Percentiles rank a stretch among this genome's conserved stretches.
Conservation (phyloP, 805 yeast genomes). For the Kazachstania kunashirensis region DNA sequence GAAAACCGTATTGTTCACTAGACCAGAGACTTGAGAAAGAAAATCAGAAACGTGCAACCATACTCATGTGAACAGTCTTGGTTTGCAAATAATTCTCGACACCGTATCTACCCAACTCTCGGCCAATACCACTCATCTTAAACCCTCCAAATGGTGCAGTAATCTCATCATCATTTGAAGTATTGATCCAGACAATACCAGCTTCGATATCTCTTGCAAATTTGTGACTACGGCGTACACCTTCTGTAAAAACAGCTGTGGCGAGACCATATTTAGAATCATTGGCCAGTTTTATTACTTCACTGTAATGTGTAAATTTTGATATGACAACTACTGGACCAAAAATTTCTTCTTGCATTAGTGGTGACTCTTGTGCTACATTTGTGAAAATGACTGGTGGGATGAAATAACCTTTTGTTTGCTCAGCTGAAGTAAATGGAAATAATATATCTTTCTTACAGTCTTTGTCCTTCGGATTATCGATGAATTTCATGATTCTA, state of each 20-base stretch:
- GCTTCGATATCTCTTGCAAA: conserved; percentile 54
- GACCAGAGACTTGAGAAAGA: too few species aligned
- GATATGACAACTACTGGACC: conserved; percentile 36
- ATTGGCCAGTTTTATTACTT: conserved; percentile 34
- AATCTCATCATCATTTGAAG: conserved; percentile 53
- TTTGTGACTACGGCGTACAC: conserved; percentile 52
- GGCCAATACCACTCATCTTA: conserved; percentile 70
- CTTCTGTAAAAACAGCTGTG: conserved; percentile 53
- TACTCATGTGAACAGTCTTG: conserved; percentile 57
- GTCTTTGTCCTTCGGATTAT: conserved; percentile 27
- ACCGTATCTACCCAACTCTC: conserved; percentile 72
- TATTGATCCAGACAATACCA: conserved; percentile 63
- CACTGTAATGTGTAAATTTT: conserved; percentile 31
- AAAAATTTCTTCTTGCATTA: conserved; percentile 36
- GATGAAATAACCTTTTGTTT: conserved; percentile 28
- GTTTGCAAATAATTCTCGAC: conserved; percentile 60
- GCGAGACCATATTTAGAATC: conserved; percentile 35
- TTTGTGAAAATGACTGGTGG: conserved; percentile 36
- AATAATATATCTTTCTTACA: conserved; percentile 34
- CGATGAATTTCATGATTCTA: conserved; percentile 33
- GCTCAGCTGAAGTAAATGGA: conserved; percentile 9
- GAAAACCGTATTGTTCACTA: too few species aligned
- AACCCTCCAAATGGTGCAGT: conserved; percentile 76
- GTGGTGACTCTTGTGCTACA: conserved; percentile 30
- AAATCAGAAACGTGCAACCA: conserved; percentile 2